Percentiles rank a stretch among this genome's conserved stretches.
phyloP scores from a whole-genome alignment of 2,329 filamentous ascomycete species.

The Scedosporium boydii region DNA sequence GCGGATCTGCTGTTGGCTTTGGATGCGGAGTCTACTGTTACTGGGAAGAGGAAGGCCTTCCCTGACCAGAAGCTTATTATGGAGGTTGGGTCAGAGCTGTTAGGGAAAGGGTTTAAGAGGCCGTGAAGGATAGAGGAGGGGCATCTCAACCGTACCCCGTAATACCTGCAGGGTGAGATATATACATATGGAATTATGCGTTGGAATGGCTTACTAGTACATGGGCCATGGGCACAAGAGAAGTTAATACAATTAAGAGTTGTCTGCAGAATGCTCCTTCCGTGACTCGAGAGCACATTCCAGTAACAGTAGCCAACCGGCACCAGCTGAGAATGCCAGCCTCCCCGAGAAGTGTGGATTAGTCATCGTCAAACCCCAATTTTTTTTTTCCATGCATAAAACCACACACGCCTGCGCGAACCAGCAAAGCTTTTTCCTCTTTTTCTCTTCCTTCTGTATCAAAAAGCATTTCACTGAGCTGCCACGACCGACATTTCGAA shows the following conservation, averaged over 20 bases:
- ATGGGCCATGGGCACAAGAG: too few species aligned
- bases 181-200: too few species aligned
- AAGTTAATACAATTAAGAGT: not conserved
- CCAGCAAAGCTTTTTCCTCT: constrained; percentile 19
- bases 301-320: not conserved
- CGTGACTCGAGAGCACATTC: not conserved
- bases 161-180: too few species aligned
- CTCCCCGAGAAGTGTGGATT: not conserved
- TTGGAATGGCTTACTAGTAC: too few species aligned
- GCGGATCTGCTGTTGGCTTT: constrained; percentile 69
- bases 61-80: constrained; percentile 46
- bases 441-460: constrained; percentile 35
- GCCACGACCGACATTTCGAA: constrained; percentile 54
- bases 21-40: constrained; percentile 59
- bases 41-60: constrained; percentile 47
- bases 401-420: constrained; percentile 10
- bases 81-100: constrained; percentile 42
- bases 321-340: too few species aligned
- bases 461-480: constrained; percentile 56
- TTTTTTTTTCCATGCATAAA: not conserved
- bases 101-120: constrained; percentile 39
- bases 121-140: constrained; percentile 12
- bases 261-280: too few species aligned
- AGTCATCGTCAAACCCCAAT: not conserved
- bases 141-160: too few species aligned